A percentile compares a stretch with the other conserved stretches of the same genome.
Conservation (phyloP, 208 protist genomes). For the Crithidia brevicula region DNA sequence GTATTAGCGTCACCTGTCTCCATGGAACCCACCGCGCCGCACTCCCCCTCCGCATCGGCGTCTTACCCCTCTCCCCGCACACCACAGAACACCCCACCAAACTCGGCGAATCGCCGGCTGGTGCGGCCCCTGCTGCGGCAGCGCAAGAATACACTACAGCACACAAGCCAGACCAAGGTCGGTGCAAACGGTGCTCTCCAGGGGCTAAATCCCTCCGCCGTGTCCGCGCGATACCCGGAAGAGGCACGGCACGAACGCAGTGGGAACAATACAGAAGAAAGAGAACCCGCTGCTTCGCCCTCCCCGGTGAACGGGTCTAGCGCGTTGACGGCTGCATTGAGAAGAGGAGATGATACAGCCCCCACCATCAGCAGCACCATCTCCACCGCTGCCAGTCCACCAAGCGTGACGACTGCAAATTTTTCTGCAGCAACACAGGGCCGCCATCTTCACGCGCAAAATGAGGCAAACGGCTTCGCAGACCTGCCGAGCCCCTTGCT, state of each 20-base stretch:
- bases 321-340: too few relatives aligned
- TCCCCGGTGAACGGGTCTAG: too few relatives aligned
- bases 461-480: too few relatives aligned
- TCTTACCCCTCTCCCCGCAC: slow-evolving; percentile 10
- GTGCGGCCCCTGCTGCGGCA: slow-evolving; percentile 20
- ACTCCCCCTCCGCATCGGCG: neutral
- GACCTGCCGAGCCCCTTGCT: too few relatives aligned
- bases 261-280: too few relatives aligned
- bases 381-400: too few relatives aligned
- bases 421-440: too few relatives aligned
- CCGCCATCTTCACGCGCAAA: too few relatives aligned
- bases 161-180: neutral
- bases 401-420: too few relatives aligned
- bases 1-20: slow-evolving; percentile 4
- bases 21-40: slow-evolving; percentile 1
- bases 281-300: too few relatives aligned
- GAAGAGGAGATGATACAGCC: too few relatives aligned
- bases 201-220: neutral
- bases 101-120: slow-evolving; percentile 13
- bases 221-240: neutral
- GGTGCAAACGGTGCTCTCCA: neutral
- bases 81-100: slow-evolving; percentile 11
- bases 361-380: too few relatives aligned
- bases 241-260: neutral
- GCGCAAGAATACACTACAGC: slow-evolving; percentile 6